Base-by-base conservation (phyloP, 257 asterid genomes). In the Thymus mandschuricus region DNA sequence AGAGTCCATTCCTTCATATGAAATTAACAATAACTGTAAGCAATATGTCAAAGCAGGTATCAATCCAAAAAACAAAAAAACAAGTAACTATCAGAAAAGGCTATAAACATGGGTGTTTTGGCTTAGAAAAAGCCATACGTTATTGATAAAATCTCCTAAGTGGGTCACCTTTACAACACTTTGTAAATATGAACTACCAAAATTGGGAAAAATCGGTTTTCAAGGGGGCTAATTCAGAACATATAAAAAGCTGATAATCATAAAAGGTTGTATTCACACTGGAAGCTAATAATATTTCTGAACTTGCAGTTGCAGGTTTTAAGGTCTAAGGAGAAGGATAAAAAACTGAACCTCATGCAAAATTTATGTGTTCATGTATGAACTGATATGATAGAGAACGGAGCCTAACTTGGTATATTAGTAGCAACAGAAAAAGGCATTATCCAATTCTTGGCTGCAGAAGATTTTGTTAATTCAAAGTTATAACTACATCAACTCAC, bases 1-100 rank as follows among this genome's bases (percentile, higher is more conserved):
- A 91, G 70, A 94, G 95, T 69, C 97, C 97, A 66, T 92, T 92
- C 90, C 97, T 91, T 80, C 57, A 43, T 58, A 75, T 60, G 65
- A 70, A 75, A 79, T 69, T 64, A 84, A 78, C 21, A 28, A 58
- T 64, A 64, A 30, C 31, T 41, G 61, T 70, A 62, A 60, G 38
- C 60, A 31, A 55, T 52, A 61, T 51, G 60, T 46, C 30, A 59
- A 48, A 46, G 28, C n/a, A 5, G 30, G 66, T 8, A 27, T 43
- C 59, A 27, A 62, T 58, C 40, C 61, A 50, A 49, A 12, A 11
- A 12, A 46, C 1, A 48, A 48, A 12, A 48, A 3, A 12, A 12
- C 0, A 48, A 48, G 5, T 2, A 52, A 52, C 1, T 52, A 52
- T 52, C 8, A 15, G 33, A 11, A 52, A 52, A 21, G 21, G 31